phyloP scores from a whole-genome alignment of 2,329 filamentous ascomycete species.

The Leptographium wingfieldii region DNA sequence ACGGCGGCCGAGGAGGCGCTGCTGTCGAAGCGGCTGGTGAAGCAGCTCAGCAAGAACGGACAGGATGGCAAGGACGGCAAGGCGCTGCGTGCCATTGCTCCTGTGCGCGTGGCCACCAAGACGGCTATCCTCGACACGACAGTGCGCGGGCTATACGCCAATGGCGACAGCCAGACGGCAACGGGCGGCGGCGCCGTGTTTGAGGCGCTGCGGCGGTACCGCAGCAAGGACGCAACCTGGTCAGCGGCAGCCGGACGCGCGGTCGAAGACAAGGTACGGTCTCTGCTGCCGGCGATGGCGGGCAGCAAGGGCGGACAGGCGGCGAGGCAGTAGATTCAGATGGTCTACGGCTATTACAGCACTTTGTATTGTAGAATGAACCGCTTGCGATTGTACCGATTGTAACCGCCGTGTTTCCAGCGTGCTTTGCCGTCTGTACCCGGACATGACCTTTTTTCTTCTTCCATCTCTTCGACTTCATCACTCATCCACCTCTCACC shows the following conservation, averaged over 20 bases:
- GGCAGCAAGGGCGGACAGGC: not conserved
- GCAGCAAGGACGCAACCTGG: constrained; percentile 21
- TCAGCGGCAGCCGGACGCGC: constrained; percentile 25
- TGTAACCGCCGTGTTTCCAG: too few relatives aligned
- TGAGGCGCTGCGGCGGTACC: constrained; percentile 23
- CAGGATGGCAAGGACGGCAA: not conserved
- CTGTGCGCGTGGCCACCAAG: constrained; percentile 14
- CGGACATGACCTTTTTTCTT: too few relatives aligned
- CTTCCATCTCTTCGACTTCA: not conserved
- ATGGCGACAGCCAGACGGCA: constrained; percentile 12
- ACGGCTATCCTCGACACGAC: constrained; percentile 23
- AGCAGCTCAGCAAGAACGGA: not conserved
- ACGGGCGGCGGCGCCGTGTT: not conserved
- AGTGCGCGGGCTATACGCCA: constrained; percentile 24
- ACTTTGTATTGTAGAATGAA: too few relatives aligned
- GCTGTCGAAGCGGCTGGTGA: constrained; percentile 1
- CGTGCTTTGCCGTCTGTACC: too few relatives aligned
- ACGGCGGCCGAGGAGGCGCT: constrained; percentile 4
- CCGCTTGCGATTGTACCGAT: too few relatives aligned
- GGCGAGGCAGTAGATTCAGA: not conserved
- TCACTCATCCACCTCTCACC: not conserved
- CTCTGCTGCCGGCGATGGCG: constrained; percentile 14
- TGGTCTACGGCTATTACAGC: too few relatives aligned
- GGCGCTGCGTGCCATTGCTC: constrained; percentile 6
- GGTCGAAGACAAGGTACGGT: constrained; percentile 19